These are phyloP conservation scores for Massarina eburnea DNA, from an alignment of 2,329 filamentous ascomycete species.

Conservation along the genomic window DNA sequence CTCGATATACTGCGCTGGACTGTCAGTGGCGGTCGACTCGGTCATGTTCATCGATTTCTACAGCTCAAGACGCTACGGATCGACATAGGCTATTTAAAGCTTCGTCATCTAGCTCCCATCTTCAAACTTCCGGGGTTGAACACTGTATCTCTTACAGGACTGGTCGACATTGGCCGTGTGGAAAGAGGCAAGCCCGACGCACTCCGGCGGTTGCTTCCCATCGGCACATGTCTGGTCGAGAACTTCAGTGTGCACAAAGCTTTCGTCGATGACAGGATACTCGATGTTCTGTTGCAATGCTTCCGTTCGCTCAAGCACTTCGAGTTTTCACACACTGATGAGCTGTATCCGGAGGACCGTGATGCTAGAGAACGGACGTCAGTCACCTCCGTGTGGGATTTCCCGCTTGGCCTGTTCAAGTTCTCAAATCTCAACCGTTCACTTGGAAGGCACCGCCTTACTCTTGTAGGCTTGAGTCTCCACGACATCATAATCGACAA, in stretches of 20 bases:
- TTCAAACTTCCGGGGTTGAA: constrained; percentile 25
- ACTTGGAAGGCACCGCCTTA: too few species aligned
- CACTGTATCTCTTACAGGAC: constrained; percentile 14
- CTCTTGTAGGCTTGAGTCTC: too few species aligned
- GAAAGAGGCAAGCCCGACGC: constrained; percentile 5
- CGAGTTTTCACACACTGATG: constrained; percentile 10
- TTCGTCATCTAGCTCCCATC: constrained; percentile 21
- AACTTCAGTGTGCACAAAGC: constrained; percentile 16
- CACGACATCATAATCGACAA: too few species aligned
- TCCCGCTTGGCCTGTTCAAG: too few species aligned
- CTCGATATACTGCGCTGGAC: constrained; percentile 20
- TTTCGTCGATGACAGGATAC: constrained; percentile 10
- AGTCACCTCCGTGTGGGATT: not conserved
- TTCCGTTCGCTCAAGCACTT: constrained; percentile 17
- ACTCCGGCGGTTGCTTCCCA: constrained; percentile 18
- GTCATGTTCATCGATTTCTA: constrained; percentile 20
- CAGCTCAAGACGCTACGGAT: constrained; percentile 19
- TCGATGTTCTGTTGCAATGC: constrained; percentile 20
- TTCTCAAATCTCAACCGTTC: too few species aligned
- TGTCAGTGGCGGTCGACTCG: constrained; percentile 10
- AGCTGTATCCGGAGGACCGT: constrained; percentile 5
- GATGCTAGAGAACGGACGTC: constrained; percentile 1
- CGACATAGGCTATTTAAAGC: constrained; percentile 9
- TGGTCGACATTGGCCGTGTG: constrained; percentile 5
- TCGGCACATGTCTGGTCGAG: constrained; percentile 15